These are phyloP conservation scores for Infundibulicybe gibba DNA, from an alignment of 768 basidiomycete species.

Conservation along the genomic window DNA sequence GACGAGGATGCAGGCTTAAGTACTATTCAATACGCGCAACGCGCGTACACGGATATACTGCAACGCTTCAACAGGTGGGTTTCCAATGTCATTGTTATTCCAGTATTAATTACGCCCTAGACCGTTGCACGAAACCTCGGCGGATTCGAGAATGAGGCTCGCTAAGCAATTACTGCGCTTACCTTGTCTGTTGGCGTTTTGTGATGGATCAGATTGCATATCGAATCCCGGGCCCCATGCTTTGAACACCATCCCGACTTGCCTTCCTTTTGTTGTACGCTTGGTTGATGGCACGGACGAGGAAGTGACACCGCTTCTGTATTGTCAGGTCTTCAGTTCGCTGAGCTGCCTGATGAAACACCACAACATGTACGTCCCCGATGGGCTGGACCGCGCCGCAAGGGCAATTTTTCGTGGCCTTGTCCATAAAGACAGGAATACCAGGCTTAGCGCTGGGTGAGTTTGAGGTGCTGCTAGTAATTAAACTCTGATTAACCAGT, in stretches of 20 bases:
- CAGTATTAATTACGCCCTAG: constrained; percentile 19
- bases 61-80: constrained; percentile 38
- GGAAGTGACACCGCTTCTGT: constrained; percentile 44
- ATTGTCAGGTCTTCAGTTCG: constrained; percentile 36
- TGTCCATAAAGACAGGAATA: constrained; percentile 49
- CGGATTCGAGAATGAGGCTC: constrained; percentile 26
- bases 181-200: constrained; percentile 33
- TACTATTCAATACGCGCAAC: constrained; percentile 36
- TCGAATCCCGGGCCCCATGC: constrained; percentile 16
- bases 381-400: constrained; percentile 23
- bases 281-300: constrained; percentile 45
- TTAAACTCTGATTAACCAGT: background rate
- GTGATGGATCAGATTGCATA: constrained; percentile 24
- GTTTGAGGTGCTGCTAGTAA: constrained; percentile 10
- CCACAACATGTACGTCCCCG: constrained; percentile 25
- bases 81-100: background rate
- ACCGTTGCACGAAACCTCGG: constrained; percentile 26
- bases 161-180: constrained; percentile 27
- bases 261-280: constrained; percentile 28
- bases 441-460: constrained; percentile 70
- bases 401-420: constrained; percentile 46
- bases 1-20: constrained; percentile 43
- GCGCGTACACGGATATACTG: constrained; percentile 44
- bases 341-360: constrained; percentile 41
- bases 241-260: constrained; percentile 26